These are phyloP conservation scores for Linnemannia hyalina DNA, from an alignment of 192 early-diverging fungal species.

Conservation along the genomic window DNA sequence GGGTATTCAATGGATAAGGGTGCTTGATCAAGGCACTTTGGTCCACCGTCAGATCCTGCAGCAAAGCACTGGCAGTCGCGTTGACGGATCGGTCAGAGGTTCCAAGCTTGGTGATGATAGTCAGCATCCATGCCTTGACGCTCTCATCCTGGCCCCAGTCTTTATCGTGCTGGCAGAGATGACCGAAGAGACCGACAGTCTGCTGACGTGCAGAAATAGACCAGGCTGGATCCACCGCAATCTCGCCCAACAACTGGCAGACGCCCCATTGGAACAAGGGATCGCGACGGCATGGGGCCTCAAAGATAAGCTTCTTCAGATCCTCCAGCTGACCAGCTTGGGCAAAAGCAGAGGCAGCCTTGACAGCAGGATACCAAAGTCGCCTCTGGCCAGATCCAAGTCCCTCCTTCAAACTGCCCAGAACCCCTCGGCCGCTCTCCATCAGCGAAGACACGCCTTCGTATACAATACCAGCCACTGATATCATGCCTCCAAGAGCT, in stretches of 20 bases:
- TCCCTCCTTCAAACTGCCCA: conserved; percentile 4
- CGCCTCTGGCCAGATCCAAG: neutral
- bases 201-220: no score
- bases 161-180: no score
- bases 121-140: no score
- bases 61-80: no score
- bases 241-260: neutral
- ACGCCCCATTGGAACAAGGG: conserved; percentile 16
- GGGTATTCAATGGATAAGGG: no score
- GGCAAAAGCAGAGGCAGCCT: neutral
- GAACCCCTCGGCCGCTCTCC: conserved; percentile 8
- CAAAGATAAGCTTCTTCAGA: neutral
- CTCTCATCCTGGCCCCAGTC: no score
- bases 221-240: neutral
- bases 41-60: no score
- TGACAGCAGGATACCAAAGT: conserved; percentile 18
- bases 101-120: no score
- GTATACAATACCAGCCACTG: neutral
- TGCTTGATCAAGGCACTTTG: no score
- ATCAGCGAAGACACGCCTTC: neutral
- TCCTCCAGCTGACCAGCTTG: conserved; percentile 7
- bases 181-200: no score
- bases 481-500: neutral
- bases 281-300: conserved; percentile 13
- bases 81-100: no score